Evolutionary conservation across 2,329 filamentous ascomycete species (phyloP), one percentile per base, ranked within the genome.

Genomic region (Colletotrichum falcatum): DNA sequence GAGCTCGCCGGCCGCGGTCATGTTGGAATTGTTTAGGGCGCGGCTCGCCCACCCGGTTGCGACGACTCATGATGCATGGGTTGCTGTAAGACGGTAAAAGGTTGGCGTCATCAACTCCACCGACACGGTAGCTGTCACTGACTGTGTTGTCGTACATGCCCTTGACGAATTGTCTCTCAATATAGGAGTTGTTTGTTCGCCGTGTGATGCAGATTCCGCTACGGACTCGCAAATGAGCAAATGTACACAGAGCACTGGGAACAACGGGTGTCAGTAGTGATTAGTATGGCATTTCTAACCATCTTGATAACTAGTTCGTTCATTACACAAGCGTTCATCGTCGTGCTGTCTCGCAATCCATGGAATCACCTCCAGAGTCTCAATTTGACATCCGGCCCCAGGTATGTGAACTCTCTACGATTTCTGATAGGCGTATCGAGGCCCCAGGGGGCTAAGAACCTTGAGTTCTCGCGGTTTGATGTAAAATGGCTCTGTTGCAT

Each of bases 51-150:
- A 91, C 12, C 87, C 86, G 2, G 85, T 83, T 1, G 86, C 82
- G 33, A 90, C 86, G 0, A 14, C 89, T 83, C 89, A 91, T 91
- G 28, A 91, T 83, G 20, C 84, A 82, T 0, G 65, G 65, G 35
- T 68, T 68, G 80, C 44, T 61, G 55, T 65, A 56, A 20, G 66
- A 70, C 67, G 89, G 88, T 59, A 90, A 90, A 80, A 68, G 61
- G 11, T 63, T 54, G 53, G 64, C 65, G 81, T 63, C 65, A 8
- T 68, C 53, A 14, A 64, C 79, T 12, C 88, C 85, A 1, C 88
- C 88, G 33, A 90, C 88, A 0, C 89, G 85, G 74, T 91, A 91
- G 42, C 83, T 84, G 71, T 91, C 89, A 9, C 89, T 89, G 8
- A 87, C 78, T 0, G 86, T 88, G 5, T 83, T 81, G 73, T 89